Evolutionary conservation across 306 rosid species (phyloP), one percentile per base, ranked within the genome.

Genomic region (Macrotyloma uniflorum): DNA sequence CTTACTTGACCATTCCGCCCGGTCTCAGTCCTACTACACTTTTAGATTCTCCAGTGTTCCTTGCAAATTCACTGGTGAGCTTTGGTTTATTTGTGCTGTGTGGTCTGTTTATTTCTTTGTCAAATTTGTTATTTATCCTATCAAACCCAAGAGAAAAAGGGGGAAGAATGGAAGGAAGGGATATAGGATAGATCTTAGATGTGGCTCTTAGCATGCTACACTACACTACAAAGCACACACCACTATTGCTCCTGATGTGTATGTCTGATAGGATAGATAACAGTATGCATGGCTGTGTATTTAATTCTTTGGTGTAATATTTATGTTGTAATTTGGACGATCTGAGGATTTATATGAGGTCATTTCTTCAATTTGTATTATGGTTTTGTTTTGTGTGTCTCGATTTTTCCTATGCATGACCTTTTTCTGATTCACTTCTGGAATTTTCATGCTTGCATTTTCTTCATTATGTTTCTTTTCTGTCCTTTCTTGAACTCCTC

Each of bases 11-110:
- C 35, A 88, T 94, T 75, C 96, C 98, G 1, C 95, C 97, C 64
- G 98, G 98, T 81, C 93, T 94, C 72, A 94, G 98, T 88, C 98
- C 98, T 42, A 92, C 97, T 69, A 88, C 97, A 49, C 89, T 94
- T 80, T 86, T 94, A 24, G 98, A 94, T 70, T 94, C 98, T 62
- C 97, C 98, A 0, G 97, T 92, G 47, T 92, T 94, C 87, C 97
- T 92, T 79, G 88, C 95, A 1, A 94, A 89, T 90, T 87, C 95
- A 8, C 85, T 91, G 90, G 98, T 94, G 78, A 84, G 92, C 33
- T 36, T 70, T 55, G 55, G 6, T 42, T 5, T 67, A 26, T 47
- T 63, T 72, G 16, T 66, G 62, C 36, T 73, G 45, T 73, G 50
- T 68, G 11, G 6, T 24, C 74, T 58, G 63, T 51, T 73, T 62